Percentiles rank a stretch among this genome's conserved stretches.
phyloP scores from a whole-genome alignment of 164 flowering plant species.

The Piper longum region DNA sequence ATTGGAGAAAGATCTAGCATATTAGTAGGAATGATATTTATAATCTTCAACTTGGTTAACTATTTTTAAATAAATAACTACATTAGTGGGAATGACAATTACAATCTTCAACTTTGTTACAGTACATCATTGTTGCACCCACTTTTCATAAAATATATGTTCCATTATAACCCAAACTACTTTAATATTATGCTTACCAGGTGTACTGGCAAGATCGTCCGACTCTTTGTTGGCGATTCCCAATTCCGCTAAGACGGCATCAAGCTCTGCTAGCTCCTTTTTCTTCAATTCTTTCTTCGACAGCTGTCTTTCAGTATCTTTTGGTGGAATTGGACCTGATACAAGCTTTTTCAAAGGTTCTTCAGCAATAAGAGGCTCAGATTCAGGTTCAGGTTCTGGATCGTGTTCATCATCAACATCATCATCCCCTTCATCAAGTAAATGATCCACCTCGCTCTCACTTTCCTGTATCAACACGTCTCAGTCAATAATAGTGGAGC shows the following conservation, averaged over 20 bases:
- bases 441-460: slow-evolving; percentile 74
- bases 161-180: not conserved
- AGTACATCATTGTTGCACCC: not conserved
- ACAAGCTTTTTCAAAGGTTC: slow-evolving; percentile 22
- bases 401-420: slow-evolving; percentile 64
- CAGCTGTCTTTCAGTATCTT: slow-evolving; percentile 79
- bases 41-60: too few species aligned
- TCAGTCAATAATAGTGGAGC: not conserved
- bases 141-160: not conserved
- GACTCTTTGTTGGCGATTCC: slow-evolving; percentile 37
- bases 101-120: not conserved
- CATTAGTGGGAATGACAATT: not conserved
- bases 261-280: slow-evolving; percentile 80
- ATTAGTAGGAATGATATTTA: not conserved
- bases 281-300: slow-evolving; percentile 88
- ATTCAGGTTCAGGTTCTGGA: slow-evolving; percentile 37
- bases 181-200: slow-evolving; percentile 21
- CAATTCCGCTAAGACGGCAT: slow-evolving; percentile 72
- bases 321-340: slow-evolving; percentile 30
- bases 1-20: too few species aligned
- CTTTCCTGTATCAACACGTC: slow-evolving; percentile 38
- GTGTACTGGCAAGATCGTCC: slow-evolving; percentile 28
- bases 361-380: slow-evolving; percentile 18
- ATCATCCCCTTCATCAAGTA: slow-evolving; percentile 57
- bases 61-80: not conserved